Percentiles rank a stretch among this genome's conserved stretches.
These are phyloP conservation scores for Myriosclerotinia curreyana DNA, from an alignment of 2,329 filamentous ascomycete genomes.

Conservation along the genomic window DNA sequence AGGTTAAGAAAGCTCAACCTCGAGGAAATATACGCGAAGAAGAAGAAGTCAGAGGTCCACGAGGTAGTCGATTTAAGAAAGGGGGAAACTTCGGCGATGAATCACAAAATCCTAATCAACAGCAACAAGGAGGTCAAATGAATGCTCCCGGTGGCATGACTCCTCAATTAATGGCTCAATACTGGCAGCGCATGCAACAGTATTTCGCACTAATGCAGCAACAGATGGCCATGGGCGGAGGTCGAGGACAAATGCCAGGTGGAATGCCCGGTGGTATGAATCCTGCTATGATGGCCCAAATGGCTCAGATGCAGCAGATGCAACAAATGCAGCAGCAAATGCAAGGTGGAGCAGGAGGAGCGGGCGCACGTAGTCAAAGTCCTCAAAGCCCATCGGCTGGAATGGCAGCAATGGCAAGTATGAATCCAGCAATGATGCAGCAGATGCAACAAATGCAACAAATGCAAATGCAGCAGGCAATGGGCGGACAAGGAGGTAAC, in stretches of 20 bases:
- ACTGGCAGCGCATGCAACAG: conserved; percentile 98
- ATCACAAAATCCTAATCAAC: conserved; percentile 43
- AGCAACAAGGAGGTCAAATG: conserved; percentile 38
- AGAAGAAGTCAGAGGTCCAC: conserved; percentile 64
- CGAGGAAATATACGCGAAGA: conserved; percentile 92
- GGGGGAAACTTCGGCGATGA: conserved; percentile 45
- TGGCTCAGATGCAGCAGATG: conserved; percentile 73
- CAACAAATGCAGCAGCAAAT: conserved; percentile 58
- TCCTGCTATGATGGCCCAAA: conserved; percentile 71
- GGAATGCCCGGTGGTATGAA: conserved; percentile 62
- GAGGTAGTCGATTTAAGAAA: conserved; percentile 56
- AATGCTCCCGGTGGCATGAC: conserved; percentile 66
- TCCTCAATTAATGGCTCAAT: conserved; percentile 96
- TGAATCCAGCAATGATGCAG: conserved; percentile 51
- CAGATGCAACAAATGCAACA: too few species aligned
- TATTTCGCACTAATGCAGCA: conserved; percentile 95
- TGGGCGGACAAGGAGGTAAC: conserved; percentile 37
- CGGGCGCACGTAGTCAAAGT: conserved; percentile 36
- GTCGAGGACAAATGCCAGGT: conserved; percentile 56
- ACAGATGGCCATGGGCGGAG: conserved; percentile 71
- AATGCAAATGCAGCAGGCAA: conserved; percentile 47
- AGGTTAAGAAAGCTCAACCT: conserved; percentile 97
- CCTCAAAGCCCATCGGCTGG: conserved; percentile 36
- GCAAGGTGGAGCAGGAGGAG: conserved; percentile 37
- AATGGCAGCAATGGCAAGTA: conserved; percentile 39